Evolutionary conservation across 1,139 yeast species (phyloP).

Genomic region (Diutina scorzettiae): DNA sequence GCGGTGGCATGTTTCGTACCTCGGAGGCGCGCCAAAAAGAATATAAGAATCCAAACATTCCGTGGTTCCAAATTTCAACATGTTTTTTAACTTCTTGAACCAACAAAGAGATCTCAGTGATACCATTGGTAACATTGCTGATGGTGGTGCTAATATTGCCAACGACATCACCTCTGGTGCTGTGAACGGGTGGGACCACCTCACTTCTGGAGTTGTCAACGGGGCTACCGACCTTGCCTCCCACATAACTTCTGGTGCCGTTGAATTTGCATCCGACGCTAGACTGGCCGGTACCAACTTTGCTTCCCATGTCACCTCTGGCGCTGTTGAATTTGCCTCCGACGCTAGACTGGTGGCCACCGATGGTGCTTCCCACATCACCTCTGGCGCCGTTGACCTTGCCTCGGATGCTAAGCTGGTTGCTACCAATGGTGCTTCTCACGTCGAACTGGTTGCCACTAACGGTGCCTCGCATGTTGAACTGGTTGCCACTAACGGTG

Average conservation of each 20-base stretch:
- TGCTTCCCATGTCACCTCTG: background rate
- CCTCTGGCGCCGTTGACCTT: background rate
- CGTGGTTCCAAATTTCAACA: too few relatives aligned
- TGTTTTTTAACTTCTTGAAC: background rate
- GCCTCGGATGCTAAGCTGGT: slow-evolving; percentile 3
- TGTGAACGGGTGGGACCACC: slow-evolving; percentile 1
- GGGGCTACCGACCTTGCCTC: slow-evolving; percentile 2
- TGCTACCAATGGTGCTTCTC: slow-evolving; percentile 5
- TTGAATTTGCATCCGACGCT: background rate
- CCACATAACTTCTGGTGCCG: background rate
- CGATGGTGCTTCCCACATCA: slow-evolving; percentile 1
- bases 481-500: slow-evolving; percentile 6
- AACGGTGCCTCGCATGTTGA: slow-evolving; percentile 5
- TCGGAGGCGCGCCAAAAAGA: too few relatives aligned
- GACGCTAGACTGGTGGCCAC: background rate
- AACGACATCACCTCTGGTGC: slow-evolving; percentile 5
- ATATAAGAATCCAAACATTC: too few relatives aligned
- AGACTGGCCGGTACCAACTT: background rate
- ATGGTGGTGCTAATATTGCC: background rate
- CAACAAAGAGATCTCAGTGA: background rate
- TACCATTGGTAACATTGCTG: slow-evolving; percentile 1
- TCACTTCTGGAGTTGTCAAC: slow-evolving; percentile 5
- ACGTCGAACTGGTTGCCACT: background rate
- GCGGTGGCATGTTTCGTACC: too few relatives aligned
- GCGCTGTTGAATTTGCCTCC: background rate